phyloP scores from a whole-genome alignment of 495 filamentous ascomycete species.

The Aspergillus panamensis region DNA sequence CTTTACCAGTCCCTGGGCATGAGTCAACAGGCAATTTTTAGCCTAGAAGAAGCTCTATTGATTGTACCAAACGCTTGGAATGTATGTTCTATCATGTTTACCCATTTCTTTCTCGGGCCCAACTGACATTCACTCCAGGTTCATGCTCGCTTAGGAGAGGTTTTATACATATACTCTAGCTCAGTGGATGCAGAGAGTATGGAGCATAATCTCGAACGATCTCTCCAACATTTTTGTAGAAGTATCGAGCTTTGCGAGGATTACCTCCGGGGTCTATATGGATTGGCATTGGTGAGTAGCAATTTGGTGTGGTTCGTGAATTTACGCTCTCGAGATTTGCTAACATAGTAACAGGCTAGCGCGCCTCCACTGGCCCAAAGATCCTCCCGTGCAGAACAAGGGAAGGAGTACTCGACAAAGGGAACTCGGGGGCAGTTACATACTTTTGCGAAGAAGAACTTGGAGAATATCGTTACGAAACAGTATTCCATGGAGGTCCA shows the following conservation, averaged over 20 bases:
- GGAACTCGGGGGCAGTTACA: slow-evolving; percentile 65
- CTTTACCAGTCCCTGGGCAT: slow-evolving; percentile 75
- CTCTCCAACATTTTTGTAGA: slow-evolving; percentile 77
- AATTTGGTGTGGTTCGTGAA: too few species aligned
- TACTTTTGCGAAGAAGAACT: slow-evolving; percentile 64
- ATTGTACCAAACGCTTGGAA: slow-evolving; percentile 94
- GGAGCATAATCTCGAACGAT: slow-evolving; percentile 57
- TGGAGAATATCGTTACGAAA: slow-evolving; percentile 69
- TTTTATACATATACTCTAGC: slow-evolving; percentile 66
- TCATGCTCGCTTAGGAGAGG: slow-evolving; percentile 82
- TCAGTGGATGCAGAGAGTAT: slow-evolving; percentile 41
- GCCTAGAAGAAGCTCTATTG: slow-evolving; percentile 85
- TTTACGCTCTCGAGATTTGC: background rate
- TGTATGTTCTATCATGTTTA: slow-evolving; percentile 45
- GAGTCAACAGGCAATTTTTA: slow-evolving; percentile 78
- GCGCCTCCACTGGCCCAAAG: slow-evolving; percentile 11
- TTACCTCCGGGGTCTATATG: slow-evolving; percentile 90
- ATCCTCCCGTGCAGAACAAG: slow-evolving; percentile 4
- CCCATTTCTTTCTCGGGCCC: background rate
- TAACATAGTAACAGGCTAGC: slow-evolving; percentile 9
- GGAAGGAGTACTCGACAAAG: slow-evolving; percentile 28
- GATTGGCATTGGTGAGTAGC: slow-evolving; percentile 68
- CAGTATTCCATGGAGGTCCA: slow-evolving; percentile 53
- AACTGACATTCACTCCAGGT: slow-evolving; percentile 49
- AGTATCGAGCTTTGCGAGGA: slow-evolving; percentile 91